phyloP scores from a whole-genome alignment of 2,329 filamentous ascomycete genomes.

The Macrophomina pseudophaseolina region DNA sequence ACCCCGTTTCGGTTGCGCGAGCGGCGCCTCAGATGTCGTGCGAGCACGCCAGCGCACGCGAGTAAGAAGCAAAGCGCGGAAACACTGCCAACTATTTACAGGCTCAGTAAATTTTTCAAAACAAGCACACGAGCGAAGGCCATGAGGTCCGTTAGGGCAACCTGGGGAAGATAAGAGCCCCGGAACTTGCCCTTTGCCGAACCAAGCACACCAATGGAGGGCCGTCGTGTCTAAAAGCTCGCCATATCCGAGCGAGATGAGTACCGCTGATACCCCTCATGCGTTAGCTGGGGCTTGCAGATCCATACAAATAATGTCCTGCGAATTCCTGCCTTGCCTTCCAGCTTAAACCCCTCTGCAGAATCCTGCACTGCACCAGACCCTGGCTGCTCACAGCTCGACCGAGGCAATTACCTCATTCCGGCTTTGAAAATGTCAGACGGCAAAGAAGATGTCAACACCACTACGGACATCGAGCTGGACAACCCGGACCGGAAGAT shows the following conservation, averaged over 20 bases:
- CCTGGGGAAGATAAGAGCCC: background rate
- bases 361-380: background rate
- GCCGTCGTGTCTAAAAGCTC: background rate
- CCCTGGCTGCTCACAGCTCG: background rate
- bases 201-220: background rate
- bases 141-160: constrained; percentile 3
- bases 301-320: constrained; percentile 2
- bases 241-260: constrained; percentile 13
- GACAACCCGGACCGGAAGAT: constrained; percentile 16
- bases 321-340: background rate
- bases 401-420: constrained; percentile 1
- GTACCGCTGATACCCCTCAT: constrained; percentile 1
- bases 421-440: constrained; percentile 4
- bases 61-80: constrained; percentile 20
- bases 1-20: constrained; percentile 19
- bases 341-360: background rate
- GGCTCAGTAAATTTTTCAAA: background rate
- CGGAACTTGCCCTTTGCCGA: constrained; percentile 7
- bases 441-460: constrained; percentile 4
- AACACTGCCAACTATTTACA: constrained; percentile 8
- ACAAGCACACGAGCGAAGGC: constrained; percentile 1
- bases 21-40: constrained; percentile 22
- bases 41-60: constrained; percentile 26
- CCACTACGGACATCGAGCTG: constrained; percentile 16
- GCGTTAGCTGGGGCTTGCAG: background rate